phyloP scores from a whole-genome alignment of 495 filamentous ascomycete species.

The Geopyxis carbonaria region DNA sequence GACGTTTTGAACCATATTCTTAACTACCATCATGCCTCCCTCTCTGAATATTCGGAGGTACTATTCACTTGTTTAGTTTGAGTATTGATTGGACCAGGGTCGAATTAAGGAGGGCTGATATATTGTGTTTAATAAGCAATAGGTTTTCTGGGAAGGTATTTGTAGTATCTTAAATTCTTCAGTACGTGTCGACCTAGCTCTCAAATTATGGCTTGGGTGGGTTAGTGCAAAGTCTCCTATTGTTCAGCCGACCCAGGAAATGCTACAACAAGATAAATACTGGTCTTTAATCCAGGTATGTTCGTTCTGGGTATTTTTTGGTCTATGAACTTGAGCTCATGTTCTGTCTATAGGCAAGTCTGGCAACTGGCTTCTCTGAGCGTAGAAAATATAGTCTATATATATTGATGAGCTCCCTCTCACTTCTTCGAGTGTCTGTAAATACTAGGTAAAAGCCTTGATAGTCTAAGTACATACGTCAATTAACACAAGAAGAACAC shows the following conservation, averaged over 20 bases:
- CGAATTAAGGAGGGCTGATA: slow-evolving; percentile 1
- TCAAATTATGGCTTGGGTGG: slow-evolving; percentile 25
- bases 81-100: slow-evolving; percentile 6
- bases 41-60: slow-evolving; percentile 11
- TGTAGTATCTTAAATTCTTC: slow-evolving; percentile 7
- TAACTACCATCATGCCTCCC: slow-evolving; percentile 6
- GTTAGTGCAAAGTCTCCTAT: slow-evolving; percentile 8
- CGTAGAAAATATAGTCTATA: slow-evolving; percentile 31
- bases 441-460: slow-evolving; percentile 12
- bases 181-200: slow-evolving; percentile 15
- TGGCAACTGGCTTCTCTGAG: slow-evolving; percentile 28
- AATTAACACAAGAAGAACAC: slow-evolving; percentile 1
- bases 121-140: slow-evolving; percentile 2
- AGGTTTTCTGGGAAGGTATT: slow-evolving; percentile 19
- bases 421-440: slow-evolving; percentile 11
- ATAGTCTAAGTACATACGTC: slow-evolving; percentile 12
- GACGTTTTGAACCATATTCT: slow-evolving; percentile 14
- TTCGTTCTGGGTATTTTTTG: background rate
- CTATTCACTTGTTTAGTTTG: background rate
- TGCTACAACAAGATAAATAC: slow-evolving; percentile 24
- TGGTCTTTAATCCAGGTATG: slow-evolving; percentile 27
- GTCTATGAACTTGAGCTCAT: no score
- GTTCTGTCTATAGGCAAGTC: slow-evolving; percentile 17
- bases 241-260: slow-evolving; percentile 10
- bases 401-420: slow-evolving; percentile 28